Percentiles rank a stretch among this genome's conserved stretches.
phyloP scores from a whole-genome alignment of 371 early-diverging fungal genomes.

The Actinomortierella ambigua region DNA sequence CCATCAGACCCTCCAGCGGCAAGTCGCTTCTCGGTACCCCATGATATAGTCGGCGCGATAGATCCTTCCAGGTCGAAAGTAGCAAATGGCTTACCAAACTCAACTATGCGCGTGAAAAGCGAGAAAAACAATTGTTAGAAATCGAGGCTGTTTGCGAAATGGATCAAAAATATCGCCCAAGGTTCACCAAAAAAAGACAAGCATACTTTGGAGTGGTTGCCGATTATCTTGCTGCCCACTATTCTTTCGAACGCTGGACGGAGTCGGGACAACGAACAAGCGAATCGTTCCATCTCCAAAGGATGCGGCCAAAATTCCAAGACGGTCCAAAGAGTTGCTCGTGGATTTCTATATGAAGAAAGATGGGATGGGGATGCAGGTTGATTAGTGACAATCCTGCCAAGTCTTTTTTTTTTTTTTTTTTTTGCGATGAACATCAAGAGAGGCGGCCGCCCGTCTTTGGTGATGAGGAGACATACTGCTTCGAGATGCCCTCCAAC shows the following conservation, averaged over 20 bases:
- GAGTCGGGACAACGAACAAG: constrained; percentile 31
- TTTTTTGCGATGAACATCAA: background rate
- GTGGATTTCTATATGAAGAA: constrained; percentile 8
- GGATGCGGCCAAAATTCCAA: constrained; percentile 28
- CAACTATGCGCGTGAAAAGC: constrained; percentile 5
- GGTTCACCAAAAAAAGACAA: no score
- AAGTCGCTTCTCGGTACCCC: constrained; percentile 29
- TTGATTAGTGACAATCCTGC: no score
- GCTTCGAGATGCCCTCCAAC: constrained; percentile 23
- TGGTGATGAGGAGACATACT: constrained; percentile 9
- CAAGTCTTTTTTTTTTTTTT: no score
- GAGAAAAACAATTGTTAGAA: background rate
- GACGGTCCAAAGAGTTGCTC: constrained; percentile 7
- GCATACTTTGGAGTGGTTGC: constrained; percentile 6
- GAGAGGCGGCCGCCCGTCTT: background rate
- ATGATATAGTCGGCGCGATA: constrained; percentile 30
- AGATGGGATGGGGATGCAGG: no score
- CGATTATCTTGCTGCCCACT: constrained; percentile 1
- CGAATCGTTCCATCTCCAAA: constrained; percentile 40
- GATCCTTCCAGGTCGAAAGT: constrained; percentile 31
- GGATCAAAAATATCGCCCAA: no score
- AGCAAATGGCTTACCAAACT: constrained; percentile 22
- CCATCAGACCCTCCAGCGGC: constrained; percentile 33
- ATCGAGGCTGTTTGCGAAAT: background rate
- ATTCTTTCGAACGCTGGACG: constrained; percentile 10